Percentiles rank a stretch among this genome's conserved stretches.
Conservation (phyloP, 495 filamentous ascomycete genomes). For the Rhypophila decipiens region DNA sequence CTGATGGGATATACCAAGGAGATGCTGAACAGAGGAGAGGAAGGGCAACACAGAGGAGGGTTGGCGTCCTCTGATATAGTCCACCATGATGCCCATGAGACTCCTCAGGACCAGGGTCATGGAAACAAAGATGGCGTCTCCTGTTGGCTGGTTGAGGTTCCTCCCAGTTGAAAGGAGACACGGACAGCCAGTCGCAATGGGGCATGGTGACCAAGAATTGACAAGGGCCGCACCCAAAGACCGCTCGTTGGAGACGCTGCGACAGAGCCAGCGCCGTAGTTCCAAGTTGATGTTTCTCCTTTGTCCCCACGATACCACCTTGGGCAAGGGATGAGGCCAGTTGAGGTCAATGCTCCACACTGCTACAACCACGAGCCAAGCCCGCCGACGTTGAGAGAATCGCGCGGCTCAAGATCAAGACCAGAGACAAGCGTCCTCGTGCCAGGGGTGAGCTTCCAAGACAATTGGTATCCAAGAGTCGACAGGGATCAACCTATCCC, state of each 20-base stretch:
- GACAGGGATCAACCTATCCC: conserved; percentile 5
- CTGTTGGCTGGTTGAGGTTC: not conserved
- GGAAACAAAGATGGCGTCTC: not conserved
- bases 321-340: not conserved
- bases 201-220: not conserved
- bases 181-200: not conserved
- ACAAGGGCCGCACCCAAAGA: not conserved
- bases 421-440: no score
- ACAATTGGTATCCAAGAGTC: conserved; percentile 3
- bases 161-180: not conserved
- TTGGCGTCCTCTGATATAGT: conserved; percentile 11
- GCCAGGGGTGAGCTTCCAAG: conserved; percentile 5
- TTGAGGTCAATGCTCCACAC: conserved; percentile 5
- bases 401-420: conserved; percentile 16
- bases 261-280: not conserved
- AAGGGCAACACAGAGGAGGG: conserved; percentile 1
- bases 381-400: conserved; percentile 4
- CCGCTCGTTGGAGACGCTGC: conserved; percentile 10
- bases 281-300: not conserved
- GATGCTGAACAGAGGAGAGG: not conserved
- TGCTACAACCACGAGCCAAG: not conserved
- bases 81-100: not conserved
- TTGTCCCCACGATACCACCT: conserved; percentile 5
- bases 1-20: not conserved
- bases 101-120: not conserved